A percentile compares a stretch with the other conserved stretches of the same genome.
These are phyloP conservation scores for Syzygium syzygioides DNA, from an alignment of 441 rosid genomes.

Conservation along the genomic window DNA sequence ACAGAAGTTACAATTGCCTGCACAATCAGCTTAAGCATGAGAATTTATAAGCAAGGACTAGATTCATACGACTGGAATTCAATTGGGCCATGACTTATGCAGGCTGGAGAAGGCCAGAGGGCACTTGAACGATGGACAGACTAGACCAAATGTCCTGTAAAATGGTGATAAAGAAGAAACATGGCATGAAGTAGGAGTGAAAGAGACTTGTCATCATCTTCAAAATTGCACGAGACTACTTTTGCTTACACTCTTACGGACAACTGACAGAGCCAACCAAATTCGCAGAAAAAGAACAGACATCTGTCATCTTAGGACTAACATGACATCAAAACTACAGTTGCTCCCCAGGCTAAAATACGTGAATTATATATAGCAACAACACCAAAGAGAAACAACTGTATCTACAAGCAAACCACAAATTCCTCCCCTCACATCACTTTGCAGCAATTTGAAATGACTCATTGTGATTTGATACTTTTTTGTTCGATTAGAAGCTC, in stretches of 20 bases:
- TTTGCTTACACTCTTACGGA: background rate
- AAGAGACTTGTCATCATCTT: background rate
- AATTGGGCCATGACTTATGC: background rate
- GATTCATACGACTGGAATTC: background rate
- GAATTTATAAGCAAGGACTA: background rate
- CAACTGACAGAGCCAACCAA: background rate
- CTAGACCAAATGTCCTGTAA: background rate
- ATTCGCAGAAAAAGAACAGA: background rate
- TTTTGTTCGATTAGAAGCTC: background rate
- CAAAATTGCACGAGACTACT: background rate
- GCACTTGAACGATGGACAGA: background rate
- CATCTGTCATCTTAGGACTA: background rate
- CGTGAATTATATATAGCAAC: constrained; percentile 8
- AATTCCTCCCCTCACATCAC: background rate
- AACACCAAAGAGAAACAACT: constrained; percentile 26
- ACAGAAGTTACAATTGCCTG: background rate
- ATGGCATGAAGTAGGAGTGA: background rate
- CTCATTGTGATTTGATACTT: background rate
- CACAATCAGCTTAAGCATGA: background rate
- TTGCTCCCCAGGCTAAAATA: constrained; percentile 7
- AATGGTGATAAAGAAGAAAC: background rate
- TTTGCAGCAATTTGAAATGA: background rate
- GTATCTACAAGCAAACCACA: constrained; percentile 23
- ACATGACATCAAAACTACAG: constrained; percentile 23
- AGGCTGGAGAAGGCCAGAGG: background rate